These are phyloP conservation scores for Tilletiaria anomala DNA, from an alignment of 1,284 basidiomycete genomes.

Conservation along the genomic window DNA sequence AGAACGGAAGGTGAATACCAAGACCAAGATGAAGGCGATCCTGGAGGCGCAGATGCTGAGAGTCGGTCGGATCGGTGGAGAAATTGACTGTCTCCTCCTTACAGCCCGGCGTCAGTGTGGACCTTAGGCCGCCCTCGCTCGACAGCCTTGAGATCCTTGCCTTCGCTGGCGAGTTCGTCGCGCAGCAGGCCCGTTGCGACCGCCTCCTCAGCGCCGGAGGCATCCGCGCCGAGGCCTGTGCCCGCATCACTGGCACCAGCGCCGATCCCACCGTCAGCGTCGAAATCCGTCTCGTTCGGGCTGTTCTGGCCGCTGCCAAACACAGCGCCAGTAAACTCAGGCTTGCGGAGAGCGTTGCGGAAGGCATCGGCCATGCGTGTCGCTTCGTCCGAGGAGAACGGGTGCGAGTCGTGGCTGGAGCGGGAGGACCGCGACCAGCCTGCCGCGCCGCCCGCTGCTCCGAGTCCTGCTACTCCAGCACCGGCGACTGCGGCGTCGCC, in stretches of 20 bases:
- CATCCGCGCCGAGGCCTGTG: constrained; percentile 3
- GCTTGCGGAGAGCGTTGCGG: constrained; percentile 18
- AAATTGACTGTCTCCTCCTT: too few relatives aligned
- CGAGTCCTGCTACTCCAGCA: too few relatives aligned
- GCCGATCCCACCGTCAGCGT: too few relatives aligned
- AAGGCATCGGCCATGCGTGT: constrained; percentile 25
- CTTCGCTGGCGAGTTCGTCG: constrained; percentile 21
- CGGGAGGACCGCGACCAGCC: constrained; percentile 7
- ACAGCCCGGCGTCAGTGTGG: too few relatives aligned
- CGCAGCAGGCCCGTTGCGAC: constrained; percentile 8
- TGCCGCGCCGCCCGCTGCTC: too few relatives aligned
- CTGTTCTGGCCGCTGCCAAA: constrained; percentile 3
- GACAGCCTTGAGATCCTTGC: constrained; percentile 15
- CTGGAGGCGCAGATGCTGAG: too few relatives aligned
- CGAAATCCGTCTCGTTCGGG: background rate
- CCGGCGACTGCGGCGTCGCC: too few relatives aligned
- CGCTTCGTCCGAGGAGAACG: constrained; percentile 23
- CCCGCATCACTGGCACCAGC: too few relatives aligned
- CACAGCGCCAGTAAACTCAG: constrained; percentile 13
- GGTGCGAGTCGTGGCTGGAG: constrained; percentile 10
- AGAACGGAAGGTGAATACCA: too few relatives aligned
- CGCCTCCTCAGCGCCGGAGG: constrained; percentile 6
- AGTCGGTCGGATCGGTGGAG: too few relatives aligned
- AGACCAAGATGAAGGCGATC: too few relatives aligned
- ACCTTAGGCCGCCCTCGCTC: too few relatives aligned